A percentile compares a stretch with the other conserved stretches of the same genome.
Conservation (phyloP, 1,284 basidiomycete genomes). For the Irpex rosettiformis region DNA sequence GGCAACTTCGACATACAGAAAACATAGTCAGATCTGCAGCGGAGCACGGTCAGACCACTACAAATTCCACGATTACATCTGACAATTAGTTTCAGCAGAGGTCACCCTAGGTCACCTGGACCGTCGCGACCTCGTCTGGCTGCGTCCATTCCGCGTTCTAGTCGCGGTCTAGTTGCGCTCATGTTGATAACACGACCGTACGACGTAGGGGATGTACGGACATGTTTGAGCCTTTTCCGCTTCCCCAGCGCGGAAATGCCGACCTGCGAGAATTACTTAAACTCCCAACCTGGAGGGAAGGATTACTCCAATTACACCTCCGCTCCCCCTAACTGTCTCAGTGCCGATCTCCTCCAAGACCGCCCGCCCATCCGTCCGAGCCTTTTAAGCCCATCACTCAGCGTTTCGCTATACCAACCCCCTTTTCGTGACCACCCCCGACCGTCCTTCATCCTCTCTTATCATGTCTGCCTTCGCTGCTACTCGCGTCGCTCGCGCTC, state of each 20-base stretch:
- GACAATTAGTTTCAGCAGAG: background rate
- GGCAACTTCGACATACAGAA: background rate
- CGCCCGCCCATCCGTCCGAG: too few species aligned
- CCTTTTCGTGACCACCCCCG: background rate
- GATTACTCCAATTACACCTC: background rate
- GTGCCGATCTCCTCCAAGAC: background rate
- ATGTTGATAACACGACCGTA: background rate
- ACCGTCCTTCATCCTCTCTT: background rate
- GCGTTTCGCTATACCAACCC: background rate
- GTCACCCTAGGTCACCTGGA: slow-evolving; percentile 4
- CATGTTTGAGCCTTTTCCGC: background rate
- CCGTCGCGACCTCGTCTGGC: slow-evolving; percentile 5
- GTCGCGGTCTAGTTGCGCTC: background rate
- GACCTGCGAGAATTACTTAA: background rate
- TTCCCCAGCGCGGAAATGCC: background rate
- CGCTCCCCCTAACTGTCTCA: background rate
- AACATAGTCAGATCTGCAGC: background rate
- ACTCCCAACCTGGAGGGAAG: background rate
- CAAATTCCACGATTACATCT: background rate
- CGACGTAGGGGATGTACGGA: background rate
- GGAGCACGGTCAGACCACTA: slow-evolving; percentile 2
- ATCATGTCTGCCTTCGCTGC: background rate
- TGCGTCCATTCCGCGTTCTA: slow-evolving; percentile 1
- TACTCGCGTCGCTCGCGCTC: slow-evolving; percentile 4
- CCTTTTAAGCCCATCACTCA: background rate